These are phyloP conservation scores for Starmerella bombi DNA, from an alignment of 805 yeast genomes.

Conservation along the genomic window DNA sequence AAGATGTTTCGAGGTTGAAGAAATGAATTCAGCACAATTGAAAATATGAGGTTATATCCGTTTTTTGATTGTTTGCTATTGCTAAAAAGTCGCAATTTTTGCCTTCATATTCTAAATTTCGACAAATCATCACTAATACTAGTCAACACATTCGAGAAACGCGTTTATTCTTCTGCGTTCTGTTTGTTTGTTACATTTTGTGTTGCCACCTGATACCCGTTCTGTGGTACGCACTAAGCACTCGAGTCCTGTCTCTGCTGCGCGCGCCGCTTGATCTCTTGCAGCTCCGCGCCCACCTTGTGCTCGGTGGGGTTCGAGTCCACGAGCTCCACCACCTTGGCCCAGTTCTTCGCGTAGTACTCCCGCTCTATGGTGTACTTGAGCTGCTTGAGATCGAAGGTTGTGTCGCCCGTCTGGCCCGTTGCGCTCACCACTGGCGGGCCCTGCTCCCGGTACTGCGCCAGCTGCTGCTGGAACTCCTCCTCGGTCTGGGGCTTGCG, in stretches of 20 bases:
- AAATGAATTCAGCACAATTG: not conserved
- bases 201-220: too few relatives aligned
- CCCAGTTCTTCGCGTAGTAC: conserved; percentile 43
- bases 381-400: conserved; percentile 29
- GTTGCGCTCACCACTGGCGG: conserved; percentile 30
- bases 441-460: conserved; percentile 40
- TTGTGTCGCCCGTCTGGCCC: conserved; percentile 6
- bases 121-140: too few relatives aligned
- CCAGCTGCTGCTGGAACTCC: conserved; percentile 41
- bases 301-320: conserved; percentile 27
- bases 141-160: too few relatives aligned
- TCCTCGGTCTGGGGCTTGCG: conserved; percentile 65
- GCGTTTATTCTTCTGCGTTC: too few relatives aligned
- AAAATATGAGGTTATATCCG: not conserved
- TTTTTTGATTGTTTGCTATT: too few relatives aligned
- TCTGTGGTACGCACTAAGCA: too few relatives aligned
- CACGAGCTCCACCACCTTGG: conserved; percentile 37
- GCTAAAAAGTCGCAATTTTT: too few relatives aligned
- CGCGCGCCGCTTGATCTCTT: conserved; percentile 14
- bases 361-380: conserved; percentile 50
- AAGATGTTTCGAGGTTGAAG: not conserved
- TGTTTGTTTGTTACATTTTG: too few relatives aligned
- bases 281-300: conserved; percentile 36
- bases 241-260: too few relatives aligned
- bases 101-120: too few relatives aligned